Evolutionary conservation across 1,284 basidiomycete species (phyloP).

Genomic region (Malassezia japonica): DNA sequence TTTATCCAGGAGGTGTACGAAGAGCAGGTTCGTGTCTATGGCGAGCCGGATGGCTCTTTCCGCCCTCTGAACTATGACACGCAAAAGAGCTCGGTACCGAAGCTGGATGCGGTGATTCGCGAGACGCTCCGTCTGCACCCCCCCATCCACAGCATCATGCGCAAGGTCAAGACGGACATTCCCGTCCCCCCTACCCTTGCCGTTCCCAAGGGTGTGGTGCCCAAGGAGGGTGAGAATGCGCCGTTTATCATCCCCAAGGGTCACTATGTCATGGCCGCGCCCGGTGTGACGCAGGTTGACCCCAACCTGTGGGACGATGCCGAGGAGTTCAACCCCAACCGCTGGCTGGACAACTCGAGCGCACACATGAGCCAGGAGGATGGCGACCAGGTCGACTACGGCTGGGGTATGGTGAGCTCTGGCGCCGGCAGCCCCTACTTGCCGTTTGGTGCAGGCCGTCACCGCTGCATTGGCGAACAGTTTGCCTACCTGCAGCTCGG

Average conservation of each 20-base stretch:
- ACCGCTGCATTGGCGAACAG: constrained; percentile 91
- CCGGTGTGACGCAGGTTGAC: constrained; percentile 80
- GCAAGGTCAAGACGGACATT: constrained; percentile 75
- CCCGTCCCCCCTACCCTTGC: constrained; percentile 68
- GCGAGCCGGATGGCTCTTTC: constrained; percentile 56
- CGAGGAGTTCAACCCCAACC: constrained; percentile 61
- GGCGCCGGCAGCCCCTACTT: constrained; percentile 60
- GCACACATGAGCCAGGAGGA: constrained; percentile 59
- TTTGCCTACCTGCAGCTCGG: constrained; percentile 93
- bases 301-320: constrained; percentile 63
- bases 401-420: constrained; percentile 63
- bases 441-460: constrained; percentile 83
- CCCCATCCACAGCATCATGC: constrained; percentile 54
- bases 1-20: constrained; percentile 59
- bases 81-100: constrained; percentile 62
- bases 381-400: constrained; percentile 87
- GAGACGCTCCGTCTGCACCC: constrained; percentile 66
- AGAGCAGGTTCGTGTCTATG: constrained; percentile 78
- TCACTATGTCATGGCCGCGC: constrained; percentile 79
- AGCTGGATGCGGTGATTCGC: constrained; percentile 80
- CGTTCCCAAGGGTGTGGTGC: constrained; percentile 14
- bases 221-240: constrained; percentile 51
- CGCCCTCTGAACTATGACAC: constrained; percentile 78
- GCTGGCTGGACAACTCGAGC: constrained; percentile 58
- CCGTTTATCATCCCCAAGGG: constrained; percentile 79